These are phyloP conservation scores for Skeletonema marinoi DNA, from an alignment of 108 stramenopile genomes.

Conservation along the genomic window DNA sequence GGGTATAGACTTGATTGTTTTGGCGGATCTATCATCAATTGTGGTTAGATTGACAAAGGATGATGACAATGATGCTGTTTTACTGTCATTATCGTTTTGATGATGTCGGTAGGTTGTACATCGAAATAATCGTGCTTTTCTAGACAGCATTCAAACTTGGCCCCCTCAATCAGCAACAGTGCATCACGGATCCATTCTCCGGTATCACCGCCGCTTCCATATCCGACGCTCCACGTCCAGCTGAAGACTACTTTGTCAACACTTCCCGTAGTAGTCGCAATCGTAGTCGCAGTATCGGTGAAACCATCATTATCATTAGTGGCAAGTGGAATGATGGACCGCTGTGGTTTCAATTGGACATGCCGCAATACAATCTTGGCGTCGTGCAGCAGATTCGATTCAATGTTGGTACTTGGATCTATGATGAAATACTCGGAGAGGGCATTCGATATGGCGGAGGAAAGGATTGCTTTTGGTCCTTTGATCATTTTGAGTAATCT, in stretches of 20 bases:
- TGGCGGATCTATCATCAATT: conserved; percentile 10
- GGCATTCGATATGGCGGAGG: conserved; percentile 43
- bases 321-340: conserved; percentile 2
- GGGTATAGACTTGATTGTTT: conserved; percentile 8
- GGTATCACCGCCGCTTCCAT: not conserved
- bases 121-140: conserved; percentile 4
- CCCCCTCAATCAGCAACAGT: conserved; percentile 26
- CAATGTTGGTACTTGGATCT: conserved; percentile 16
- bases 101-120: not conserved
- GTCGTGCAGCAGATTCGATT: conserved; percentile 40
- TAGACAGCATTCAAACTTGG: conserved; percentile 22
- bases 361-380: conserved; percentile 39
- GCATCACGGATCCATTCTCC: conserved; percentile 43
- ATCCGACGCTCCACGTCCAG: conserved; percentile 34
- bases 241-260: conserved; percentile 32
- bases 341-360: conserved; percentile 24
- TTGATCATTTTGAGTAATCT: conserved; percentile 6
- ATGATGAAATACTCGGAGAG: conserved; percentile 44
- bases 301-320: too few species aligned
- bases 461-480: conserved; percentile 48
- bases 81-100: not conserved
- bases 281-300: conserved; percentile 9
- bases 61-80: not conserved
- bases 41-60: conserved; percentile 25
- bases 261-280: conserved; percentile 15